Conservation (phyloP, 306 rosid genomes). For the Cicer arietinum region DNA sequence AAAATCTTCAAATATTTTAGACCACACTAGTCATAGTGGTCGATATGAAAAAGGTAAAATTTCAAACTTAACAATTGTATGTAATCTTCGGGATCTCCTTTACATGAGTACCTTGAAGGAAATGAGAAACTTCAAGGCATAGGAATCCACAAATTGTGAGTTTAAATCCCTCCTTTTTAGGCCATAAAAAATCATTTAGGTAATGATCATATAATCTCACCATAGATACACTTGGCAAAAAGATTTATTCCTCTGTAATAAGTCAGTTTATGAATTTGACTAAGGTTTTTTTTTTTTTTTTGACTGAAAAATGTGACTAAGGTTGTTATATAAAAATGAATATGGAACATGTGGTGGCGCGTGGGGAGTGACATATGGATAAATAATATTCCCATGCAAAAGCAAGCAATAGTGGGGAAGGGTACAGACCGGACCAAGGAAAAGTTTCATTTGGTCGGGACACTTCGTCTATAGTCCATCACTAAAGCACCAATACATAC, state of each 20-base stretch:
- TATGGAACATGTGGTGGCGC: constrained; percentile 38
- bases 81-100: constrained; percentile 21
- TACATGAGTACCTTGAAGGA: constrained; percentile 17
- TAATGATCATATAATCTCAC: constrained; percentile 4
- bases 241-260: not conserved
- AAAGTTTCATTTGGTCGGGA: constrained; percentile 56
- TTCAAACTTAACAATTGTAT: not conserved
- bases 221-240: not conserved
- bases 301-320: not conserved
- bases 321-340: not conserved
- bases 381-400: constrained; percentile 25
- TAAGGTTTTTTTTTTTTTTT: not conserved
- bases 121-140: constrained; percentile 18
- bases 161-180: constrained; percentile 11
- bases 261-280: constrained; percentile 1
- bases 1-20: not conserved
- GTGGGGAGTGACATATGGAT: constrained; percentile 38
- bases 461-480: constrained; percentile 31
- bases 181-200: not conserved
- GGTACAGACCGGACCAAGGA: constrained; percentile 54
- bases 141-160: constrained; percentile 26
- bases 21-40: not conserved
- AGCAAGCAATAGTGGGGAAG: constrained; percentile 43
- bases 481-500: constrained; percentile 43
- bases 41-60: not conserved